phyloP scores from a whole-genome alignment of 2,329 filamentous ascomycete genomes.

The Venturia effusa region DNA sequence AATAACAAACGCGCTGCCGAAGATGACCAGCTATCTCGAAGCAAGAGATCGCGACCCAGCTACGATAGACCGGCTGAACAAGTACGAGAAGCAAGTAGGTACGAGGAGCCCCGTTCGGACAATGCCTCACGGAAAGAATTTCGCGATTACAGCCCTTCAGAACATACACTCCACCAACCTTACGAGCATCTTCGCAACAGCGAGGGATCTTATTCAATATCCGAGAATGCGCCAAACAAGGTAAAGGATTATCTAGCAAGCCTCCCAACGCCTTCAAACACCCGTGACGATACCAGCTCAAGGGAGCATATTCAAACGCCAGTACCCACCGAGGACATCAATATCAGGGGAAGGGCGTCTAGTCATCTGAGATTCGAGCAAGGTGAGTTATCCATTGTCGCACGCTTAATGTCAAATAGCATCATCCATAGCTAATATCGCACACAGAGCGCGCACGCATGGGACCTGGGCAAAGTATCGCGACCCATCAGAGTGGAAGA shows the following conservation, averaged over 20 bases:
- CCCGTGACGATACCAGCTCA: background rate
- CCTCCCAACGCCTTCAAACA: background rate
- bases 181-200: background rate
- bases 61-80: background rate
- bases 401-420: background rate
- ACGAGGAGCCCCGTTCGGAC: background rate
- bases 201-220: background rate
- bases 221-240: background rate
- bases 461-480: background rate
- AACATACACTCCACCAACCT: background rate
- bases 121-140: background rate
- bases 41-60: background rate
- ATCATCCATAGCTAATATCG: background rate
- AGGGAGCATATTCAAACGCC: background rate
- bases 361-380: background rate
- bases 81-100: background rate
- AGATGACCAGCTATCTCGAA: background rate
- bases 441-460: background rate
- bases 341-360: background rate
- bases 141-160: background rate
- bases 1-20: background rate
- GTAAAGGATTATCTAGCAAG: background rate
- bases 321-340: background rate
- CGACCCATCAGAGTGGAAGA: background rate
- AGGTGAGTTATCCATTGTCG: background rate